Conservation (phyloP, 2,329 filamentous ascomycete genomes). For the Cryphonectria naterciae region DNA sequence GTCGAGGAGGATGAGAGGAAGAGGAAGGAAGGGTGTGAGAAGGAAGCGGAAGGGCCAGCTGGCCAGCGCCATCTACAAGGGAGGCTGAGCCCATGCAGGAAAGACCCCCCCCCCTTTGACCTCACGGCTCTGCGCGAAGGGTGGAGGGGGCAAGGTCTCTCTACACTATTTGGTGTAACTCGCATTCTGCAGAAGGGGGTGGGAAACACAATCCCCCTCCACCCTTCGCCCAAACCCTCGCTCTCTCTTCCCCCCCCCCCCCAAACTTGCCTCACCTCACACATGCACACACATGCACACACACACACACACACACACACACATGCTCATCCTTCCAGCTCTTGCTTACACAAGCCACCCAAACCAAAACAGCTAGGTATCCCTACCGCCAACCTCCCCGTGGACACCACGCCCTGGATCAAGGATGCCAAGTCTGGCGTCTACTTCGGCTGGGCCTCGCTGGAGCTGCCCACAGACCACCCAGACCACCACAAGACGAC, state of each 20-base stretch:
- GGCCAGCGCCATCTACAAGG: not conserved
- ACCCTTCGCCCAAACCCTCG: slow-evolving; percentile 21
- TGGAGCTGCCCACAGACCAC: slow-evolving; percentile 60
- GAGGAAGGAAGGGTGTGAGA: not conserved
- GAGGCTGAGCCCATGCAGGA: not conserved
- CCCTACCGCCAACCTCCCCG: slow-evolving; percentile 90
- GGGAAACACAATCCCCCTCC: slow-evolving; percentile 1
- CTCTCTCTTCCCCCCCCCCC: slow-evolving; percentile 1
- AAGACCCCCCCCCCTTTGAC: not conserved
- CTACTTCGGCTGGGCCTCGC: slow-evolving; percentile 89
- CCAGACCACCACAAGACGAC: slow-evolving; percentile 41
- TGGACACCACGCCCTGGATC: slow-evolving; percentile 69
- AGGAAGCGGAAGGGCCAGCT: not conserved
- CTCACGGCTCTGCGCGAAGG: not conserved
- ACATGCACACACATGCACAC: slow-evolving; percentile 2
- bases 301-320: slow-evolving; percentile 4
- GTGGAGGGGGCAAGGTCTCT: not conserved
- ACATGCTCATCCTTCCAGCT: slow-evolving; percentile 6
- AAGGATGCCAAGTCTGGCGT: slow-evolving; percentile 73
- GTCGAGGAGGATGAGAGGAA: not conserved
- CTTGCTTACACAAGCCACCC: not conserved
- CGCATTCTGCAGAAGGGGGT: slow-evolving; percentile 5
- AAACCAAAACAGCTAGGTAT: slow-evolving; percentile 75
- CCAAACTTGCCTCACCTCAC: not conserved
- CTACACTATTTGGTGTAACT: not conserved